A percentile compares a stretch with the other conserved stretches of the same genome.
Evolutionary conservation across 805 yeast species (phyloP).

Genomic region (Cyberlindnera maritima): DNA sequence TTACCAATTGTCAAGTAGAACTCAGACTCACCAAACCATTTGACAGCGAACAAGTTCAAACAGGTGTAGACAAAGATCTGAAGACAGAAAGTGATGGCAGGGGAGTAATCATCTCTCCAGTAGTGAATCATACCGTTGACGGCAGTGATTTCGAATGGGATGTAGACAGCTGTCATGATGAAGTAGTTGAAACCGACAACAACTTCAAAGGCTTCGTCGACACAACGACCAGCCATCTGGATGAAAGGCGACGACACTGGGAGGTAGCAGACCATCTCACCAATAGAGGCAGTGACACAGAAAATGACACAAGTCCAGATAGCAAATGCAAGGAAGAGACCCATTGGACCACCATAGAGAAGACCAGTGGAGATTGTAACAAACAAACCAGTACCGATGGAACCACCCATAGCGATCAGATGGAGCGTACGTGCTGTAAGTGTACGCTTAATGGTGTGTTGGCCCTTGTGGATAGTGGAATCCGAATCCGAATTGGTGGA

Average conservation of each 20-base stretch:
- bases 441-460: conserved; percentile 31
- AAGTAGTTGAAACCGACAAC: conserved; percentile 64
- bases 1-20: conserved; percentile 74
- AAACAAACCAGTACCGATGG: conserved; percentile 62
- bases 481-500: conserved; percentile 4
- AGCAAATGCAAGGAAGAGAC: conserved; percentile 53
- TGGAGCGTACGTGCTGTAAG: conserved; percentile 53
- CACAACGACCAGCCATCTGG: conserved; percentile 58
- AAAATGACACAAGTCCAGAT: conserved; percentile 48
- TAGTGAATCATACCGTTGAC: conserved; percentile 53
- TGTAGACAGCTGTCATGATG: conserved; percentile 53
- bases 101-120: conserved; percentile 67
- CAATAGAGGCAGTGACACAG: conserved; percentile 52
- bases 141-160: conserved; percentile 68
- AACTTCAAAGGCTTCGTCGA: conserved; percentile 65
- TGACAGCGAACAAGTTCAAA: conserved; percentile 70
- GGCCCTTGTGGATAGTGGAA: conserved; percentile 2
- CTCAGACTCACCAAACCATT: conserved; percentile 77
- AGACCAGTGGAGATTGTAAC: conserved; percentile 57
- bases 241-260: conserved; percentile 56
- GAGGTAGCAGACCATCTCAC: conserved; percentile 58
- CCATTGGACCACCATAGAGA: conserved; percentile 54
- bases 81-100: conserved; percentile 46
- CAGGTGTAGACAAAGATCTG: conserved; percentile 60
- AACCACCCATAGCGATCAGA: conserved; percentile 65